Conservation (phyloP, 371 early-diverging fungal genomes). For the Rhizomucor pusillus region DNA sequence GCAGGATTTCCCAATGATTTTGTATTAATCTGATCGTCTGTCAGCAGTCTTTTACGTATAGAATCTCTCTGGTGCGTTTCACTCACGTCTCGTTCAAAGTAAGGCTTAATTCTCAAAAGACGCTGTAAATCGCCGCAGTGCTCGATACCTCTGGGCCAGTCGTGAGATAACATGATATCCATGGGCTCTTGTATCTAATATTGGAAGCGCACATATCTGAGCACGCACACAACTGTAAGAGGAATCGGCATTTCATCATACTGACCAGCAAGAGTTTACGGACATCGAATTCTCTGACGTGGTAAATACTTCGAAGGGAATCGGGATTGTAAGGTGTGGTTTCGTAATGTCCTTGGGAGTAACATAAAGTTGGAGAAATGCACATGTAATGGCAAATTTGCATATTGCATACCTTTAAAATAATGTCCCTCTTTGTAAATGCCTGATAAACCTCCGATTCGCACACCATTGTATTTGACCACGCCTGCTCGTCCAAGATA, state of each 20-base stretch:
- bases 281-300: constrained; percentile 83
- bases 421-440: constrained; percentile 84
- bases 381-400: neutral
- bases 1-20: constrained; percentile 78
- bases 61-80: neutral
- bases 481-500: constrained; percentile 87
- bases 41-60: neutral
- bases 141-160: constrained; percentile 93
- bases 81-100: constrained; percentile 71
- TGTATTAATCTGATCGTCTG: constrained; percentile 43
- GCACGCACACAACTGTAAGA: no score
- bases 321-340: constrained; percentile 64
- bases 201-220: neutral
- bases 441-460: constrained; percentile 93
- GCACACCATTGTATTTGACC: constrained; percentile 80
- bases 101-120: constrained; percentile 68
- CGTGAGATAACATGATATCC: constrained; percentile 93
- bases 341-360: constrained; percentile 73
- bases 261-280: constrained; percentile 67
- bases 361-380: neutral
- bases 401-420: constrained; percentile 38
- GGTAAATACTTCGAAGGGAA: constrained; percentile 71
- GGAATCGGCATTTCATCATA: neutral
- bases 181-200: constrained; percentile 54
- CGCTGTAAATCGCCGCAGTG: constrained; percentile 67